Base-by-base conservation (phyloP, 192 early-diverging fungal species). In the Coemansia sp. region DNA sequence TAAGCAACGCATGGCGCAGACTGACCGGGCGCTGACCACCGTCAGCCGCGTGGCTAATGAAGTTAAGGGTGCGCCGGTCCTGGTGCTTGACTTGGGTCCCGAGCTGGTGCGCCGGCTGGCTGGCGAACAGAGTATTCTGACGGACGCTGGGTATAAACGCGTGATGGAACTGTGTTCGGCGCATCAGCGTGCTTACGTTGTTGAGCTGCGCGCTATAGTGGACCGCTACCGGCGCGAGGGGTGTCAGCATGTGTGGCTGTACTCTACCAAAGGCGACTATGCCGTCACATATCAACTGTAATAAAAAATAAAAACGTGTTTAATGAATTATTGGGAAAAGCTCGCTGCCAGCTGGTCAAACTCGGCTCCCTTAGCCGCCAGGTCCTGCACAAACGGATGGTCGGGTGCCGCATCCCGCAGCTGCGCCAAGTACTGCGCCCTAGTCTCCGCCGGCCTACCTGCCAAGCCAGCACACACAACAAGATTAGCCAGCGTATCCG, bases 401-500 rank as follows among this genome's bases (percentile, higher is more conserved):
- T 72, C 66, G 10, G 94, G 93, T 17, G 88, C 79, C 0, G 80
- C 82, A 15, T 91, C 85, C 33, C 79, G 78, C 39, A 98, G 77
- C 84, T 89, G 92, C 53, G 85, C 86, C 70, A 65, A 15, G 61
- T 90, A 90, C 46, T 81, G 79, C 18, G 67, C 71, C 22, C 82
- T 72, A 5, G 85, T 82, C 53, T 94, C 91, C 11, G 62, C 22
- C 0, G 92, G 78, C 61, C 92, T 90, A 30, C 82, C 83, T 27
- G 82, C 59, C 12, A 91, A 80, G 47, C 79, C 84, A 4, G 86
- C 82, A 55, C 86, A 83, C 1, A 95, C 85, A 49, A 92, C 83
- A 57, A 93, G 81, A 64, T 98, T 98, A 21, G 91, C 90, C 44
- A 98, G 75, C 0, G 89, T 85, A 46, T 98, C 93, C 3, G 92